These are phyloP conservation scores for Mycena filopes DNA, from an alignment of 768 basidiomycete genomes.

Conservation along the genomic window DNA sequence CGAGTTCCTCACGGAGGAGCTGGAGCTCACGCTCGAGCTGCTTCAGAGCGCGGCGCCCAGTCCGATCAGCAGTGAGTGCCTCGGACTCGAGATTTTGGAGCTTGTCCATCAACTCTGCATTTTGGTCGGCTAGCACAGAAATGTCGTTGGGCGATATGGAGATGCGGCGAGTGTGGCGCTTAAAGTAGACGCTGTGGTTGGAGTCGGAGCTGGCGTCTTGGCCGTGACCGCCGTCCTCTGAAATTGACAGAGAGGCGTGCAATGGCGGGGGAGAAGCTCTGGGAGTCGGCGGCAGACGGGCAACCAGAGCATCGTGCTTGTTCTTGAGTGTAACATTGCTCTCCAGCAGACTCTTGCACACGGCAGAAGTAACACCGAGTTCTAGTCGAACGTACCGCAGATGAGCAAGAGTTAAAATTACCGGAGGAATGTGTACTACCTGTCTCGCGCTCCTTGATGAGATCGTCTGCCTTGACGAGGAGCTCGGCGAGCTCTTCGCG, in stretches of 20 bases:
- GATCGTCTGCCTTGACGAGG: conserved; percentile 75
- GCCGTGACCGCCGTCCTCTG: conserved; percentile 25
- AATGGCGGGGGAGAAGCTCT: conserved; percentile 47
- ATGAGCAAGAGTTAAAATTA: not conserved
- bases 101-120: conserved; percentile 80
- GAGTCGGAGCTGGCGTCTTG: conserved; percentile 39
- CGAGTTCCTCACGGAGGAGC: conserved; percentile 77
- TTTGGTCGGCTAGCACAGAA: conserved; percentile 81
- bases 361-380: conserved; percentile 72
- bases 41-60: conserved; percentile 75
- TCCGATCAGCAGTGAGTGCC: conserved; percentile 70
- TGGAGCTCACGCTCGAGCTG: conserved; percentile 86
- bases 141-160: conserved; percentile 78
- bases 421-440: conserved; percentile 52
- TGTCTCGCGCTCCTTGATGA: conserved; percentile 81
- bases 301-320: conserved; percentile 77
- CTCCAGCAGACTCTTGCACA: conserved; percentile 76
- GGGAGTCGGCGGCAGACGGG: conserved; percentile 66
- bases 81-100: conserved; percentile 82
- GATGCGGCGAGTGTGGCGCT: conserved; percentile 56
- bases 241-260: conserved; percentile 44
- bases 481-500: conserved; percentile 78
- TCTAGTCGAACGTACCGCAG: conserved; percentile 50
- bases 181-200: conserved; percentile 31
- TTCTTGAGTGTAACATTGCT: conserved; percentile 74